Conservation (phyloP, 2,329 filamentous ascomycete genomes). For the Neopestalotiopsis sp. region DNA sequence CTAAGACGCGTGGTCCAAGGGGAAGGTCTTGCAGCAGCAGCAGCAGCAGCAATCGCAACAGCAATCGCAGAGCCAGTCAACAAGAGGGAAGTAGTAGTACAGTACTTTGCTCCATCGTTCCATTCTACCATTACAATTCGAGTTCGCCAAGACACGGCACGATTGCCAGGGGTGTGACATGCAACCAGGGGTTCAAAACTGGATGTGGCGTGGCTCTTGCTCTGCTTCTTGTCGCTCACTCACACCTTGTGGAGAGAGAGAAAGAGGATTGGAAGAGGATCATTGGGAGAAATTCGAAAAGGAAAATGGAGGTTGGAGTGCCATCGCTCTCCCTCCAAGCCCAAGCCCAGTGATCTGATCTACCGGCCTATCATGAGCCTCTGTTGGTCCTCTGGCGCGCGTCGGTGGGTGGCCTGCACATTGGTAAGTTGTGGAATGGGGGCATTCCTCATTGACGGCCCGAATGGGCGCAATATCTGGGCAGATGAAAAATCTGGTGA, state of each 20-base stretch:
- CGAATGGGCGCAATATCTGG: background rate
- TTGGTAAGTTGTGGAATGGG: background rate
- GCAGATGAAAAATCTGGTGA: background rate
- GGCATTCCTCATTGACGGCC: background rate
- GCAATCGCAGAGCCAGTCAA: background rate
- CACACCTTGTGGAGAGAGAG: background rate
- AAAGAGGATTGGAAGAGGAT: background rate
- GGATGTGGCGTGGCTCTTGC: constrained; percentile 4
- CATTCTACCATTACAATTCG: background rate
- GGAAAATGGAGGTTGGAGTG: background rate
- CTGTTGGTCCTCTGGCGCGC: background rate
- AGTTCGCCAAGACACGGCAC: constrained; percentile 16
- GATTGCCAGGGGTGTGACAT: background rate
- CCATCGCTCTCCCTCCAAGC: background rate
- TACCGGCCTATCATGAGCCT: background rate
- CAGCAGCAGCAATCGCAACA: background rate
- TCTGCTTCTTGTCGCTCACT: background rate
- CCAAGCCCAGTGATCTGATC: background rate
- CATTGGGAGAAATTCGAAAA: background rate
- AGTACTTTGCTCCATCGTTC: background rate
- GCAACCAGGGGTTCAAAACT: background rate
- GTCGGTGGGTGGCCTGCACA: background rate
- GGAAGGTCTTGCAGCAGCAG: too few species aligned
- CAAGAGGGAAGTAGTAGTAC: background rate
- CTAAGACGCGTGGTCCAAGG: too few species aligned